phyloP scores from a whole-genome alignment of 2,329 filamentous ascomycete species.

The Calonectria henricotiae region DNA sequence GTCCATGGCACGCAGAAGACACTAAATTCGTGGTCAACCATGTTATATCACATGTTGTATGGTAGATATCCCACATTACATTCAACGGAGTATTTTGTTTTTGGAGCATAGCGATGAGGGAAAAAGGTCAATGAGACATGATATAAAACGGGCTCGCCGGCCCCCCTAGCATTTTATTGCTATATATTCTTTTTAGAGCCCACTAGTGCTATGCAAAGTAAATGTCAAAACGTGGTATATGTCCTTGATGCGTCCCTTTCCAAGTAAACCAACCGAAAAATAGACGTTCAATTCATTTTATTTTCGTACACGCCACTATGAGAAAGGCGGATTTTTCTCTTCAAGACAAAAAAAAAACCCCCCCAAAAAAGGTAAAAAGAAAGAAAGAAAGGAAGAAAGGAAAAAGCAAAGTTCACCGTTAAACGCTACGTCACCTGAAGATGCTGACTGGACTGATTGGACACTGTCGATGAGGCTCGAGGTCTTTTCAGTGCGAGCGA shows the following conservation, averaged over 20 bases:
- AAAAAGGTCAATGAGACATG: slow-evolving; percentile 14
- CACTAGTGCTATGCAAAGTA: slow-evolving; percentile 21
- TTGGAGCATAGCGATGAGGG: not conserved
- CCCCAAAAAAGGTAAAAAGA: too few relatives aligned
- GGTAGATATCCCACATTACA: slow-evolving; percentile 17
- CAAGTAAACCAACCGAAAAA: not conserved
- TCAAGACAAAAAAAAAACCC: too few relatives aligned
- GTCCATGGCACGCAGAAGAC: not conserved
- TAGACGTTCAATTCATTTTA: slow-evolving; percentile 3
- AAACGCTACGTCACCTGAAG: slow-evolving; percentile 32
- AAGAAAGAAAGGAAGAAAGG: too few relatives aligned
- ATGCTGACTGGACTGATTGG: slow-evolving; percentile 34
- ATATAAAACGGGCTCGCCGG: not conserved
- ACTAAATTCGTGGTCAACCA: not conserved
- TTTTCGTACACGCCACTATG: slow-evolving; percentile 16
- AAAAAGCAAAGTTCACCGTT: not conserved
- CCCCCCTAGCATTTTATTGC: slow-evolving; percentile 2
- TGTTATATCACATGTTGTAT: slow-evolving; percentile 24
- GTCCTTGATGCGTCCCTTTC: slow-evolving; percentile 3
- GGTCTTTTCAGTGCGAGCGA: slow-evolving; percentile 40
- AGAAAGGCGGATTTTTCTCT: not conserved
- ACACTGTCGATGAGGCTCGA: slow-evolving; percentile 44
- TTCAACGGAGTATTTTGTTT: not conserved
- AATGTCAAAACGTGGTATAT: slow-evolving; percentile 35
- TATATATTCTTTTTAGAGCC: slow-evolving; percentile 16